These are phyloP conservation scores for Sporothrix variecibatus DNA, from an alignment of 2,329 filamentous ascomycete genomes.

Conservation along the genomic window DNA sequence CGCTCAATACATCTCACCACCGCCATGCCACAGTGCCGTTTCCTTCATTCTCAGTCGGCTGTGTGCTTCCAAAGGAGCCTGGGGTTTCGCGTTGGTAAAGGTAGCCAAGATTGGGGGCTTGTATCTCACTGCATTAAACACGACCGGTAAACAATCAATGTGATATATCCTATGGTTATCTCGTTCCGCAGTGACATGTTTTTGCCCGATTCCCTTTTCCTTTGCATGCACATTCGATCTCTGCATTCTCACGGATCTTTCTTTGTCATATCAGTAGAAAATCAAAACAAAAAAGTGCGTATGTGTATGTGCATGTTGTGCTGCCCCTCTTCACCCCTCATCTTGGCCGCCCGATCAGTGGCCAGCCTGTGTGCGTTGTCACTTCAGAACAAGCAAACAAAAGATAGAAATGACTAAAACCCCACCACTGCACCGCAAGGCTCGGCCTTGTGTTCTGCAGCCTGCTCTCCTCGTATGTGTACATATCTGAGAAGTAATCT, in stretches of 20 bases:
- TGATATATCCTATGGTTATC: no score
- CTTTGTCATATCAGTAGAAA: background rate
- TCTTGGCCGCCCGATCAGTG: background rate
- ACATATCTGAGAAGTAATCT: background rate
- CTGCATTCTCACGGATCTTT: background rate
- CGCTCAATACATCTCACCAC: no score
- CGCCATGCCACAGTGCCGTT: no score
- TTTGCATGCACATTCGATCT: background rate
- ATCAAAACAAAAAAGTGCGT: background rate
- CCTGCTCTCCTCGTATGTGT: background rate
- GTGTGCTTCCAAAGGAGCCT: no score
- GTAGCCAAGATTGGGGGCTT: no score
- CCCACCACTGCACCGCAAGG: conserved; percentile 17
- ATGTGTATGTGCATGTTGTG: background rate
- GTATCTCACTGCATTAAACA: background rate
- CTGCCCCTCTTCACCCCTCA: background rate
- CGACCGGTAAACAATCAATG: background rate
- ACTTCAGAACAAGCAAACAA: background rate
- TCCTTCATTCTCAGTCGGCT: no score
- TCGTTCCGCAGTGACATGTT: no score
- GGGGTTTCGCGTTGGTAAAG: no score
- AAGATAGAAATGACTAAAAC: background rate
- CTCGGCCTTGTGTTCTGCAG: conserved; percentile 3
- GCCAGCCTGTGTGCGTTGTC: conserved; percentile 2
- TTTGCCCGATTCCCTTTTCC: background rate